Evolutionary conservation across 352 stramenopile genomes (phyloP).

Genomic region (Phytopythium delawarense): DNA sequence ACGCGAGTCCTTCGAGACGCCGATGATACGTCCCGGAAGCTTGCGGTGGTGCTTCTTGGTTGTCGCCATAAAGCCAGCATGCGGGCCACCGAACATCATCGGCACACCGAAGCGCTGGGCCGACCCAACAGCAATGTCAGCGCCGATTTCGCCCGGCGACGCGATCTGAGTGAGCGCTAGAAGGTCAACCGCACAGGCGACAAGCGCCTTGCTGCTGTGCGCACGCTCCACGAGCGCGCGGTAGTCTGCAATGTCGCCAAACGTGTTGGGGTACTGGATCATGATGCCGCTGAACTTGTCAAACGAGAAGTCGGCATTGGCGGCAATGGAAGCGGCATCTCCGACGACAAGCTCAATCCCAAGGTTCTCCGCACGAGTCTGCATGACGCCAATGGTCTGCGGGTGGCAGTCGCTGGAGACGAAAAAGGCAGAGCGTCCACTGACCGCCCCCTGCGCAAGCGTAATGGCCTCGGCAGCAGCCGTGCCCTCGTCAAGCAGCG

Average conservation of each 20-base stretch:
- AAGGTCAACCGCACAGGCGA: conserved; percentile 96
- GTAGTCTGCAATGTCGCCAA: conserved; percentile 92
- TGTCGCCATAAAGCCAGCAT: conserved; percentile 97
- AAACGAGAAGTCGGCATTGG: conserved; percentile 76
- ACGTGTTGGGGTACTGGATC: conserved; percentile 99
- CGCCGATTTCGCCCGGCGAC: conserved; percentile 92
- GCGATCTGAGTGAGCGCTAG: conserved; percentile 95
- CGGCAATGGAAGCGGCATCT: conserved; percentile 33
- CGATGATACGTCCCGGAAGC: conserved; percentile 98
- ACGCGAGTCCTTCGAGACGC: conserved; percentile 95
- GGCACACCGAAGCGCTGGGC: conserved; percentile 98
- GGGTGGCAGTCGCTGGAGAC: conserved; percentile 90
- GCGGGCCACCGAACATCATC: conserved; percentile 98
- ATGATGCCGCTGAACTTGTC: conserved; percentile 95
- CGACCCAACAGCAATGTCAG: conserved; percentile 98
- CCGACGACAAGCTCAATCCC: conserved; percentile 95
- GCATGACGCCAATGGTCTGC: conserved; percentile 91
- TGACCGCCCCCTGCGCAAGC: conserved; percentile 93
- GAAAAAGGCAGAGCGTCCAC: conserved; percentile 95
- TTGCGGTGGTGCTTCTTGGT: conserved; percentile 96
- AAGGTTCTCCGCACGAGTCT: conserved; percentile 89
- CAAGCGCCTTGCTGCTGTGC: conserved; percentile 87
- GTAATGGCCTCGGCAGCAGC: conserved; percentile 98
- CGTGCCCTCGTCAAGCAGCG: conserved; percentile 98
- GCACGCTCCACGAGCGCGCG: conserved; percentile 85